Base-by-base conservation (phyloP, 257 asterid genomes). In the Plantago major region DNA sequence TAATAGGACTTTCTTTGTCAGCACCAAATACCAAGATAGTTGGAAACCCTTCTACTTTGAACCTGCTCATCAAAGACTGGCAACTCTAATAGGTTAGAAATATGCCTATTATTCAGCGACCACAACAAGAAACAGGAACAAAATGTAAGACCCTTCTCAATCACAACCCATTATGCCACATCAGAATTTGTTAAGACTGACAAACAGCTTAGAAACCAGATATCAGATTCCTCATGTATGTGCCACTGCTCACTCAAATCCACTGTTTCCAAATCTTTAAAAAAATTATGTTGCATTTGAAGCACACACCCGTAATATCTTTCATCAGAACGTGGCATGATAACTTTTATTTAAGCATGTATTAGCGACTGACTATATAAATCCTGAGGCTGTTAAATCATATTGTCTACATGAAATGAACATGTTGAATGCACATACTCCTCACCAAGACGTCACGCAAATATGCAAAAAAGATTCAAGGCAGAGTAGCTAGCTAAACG, bases 41-140 rank as follows among this genome's bases (percentile, higher is more conserved):
- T 16, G 99, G 99, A 76, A 92, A 92, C 69, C 97, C 99, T 84
- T 92, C 84, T 58, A 92, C 99, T 11, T 69, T 86, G 78, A 69
- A 92, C 86, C 97, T 92, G 95, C 99, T 80, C 99, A 84, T 84
- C 75, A 92, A 73, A 79, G 99, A 89, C 99, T 91, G 95, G 70
- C 40, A 80, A 61, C 70, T 64, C 50, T n/a, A 55, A 69, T 43
- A 48, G 52, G 68, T 90, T 68, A 90, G 86, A 71, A 62, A 59
- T 52, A 60, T 46, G 68, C 11, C 26, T 40, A 22, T 47, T 17
- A 26, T 48, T 42, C 16, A 22, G 51, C 13, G 57, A 49, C 9
- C 18, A 66, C 40, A 17, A 51, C 58, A 63, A 40, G 65, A 61
- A 40, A 62, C 44, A 37, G 52, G 53, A 65, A 28, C 38, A 51